Percentiles rank a stretch among this genome's conserved stretches.
These are phyloP conservation scores for Vanrija humicola DNA, from an alignment of 1,284 basidiomycete species.

Conservation along the genomic window DNA sequence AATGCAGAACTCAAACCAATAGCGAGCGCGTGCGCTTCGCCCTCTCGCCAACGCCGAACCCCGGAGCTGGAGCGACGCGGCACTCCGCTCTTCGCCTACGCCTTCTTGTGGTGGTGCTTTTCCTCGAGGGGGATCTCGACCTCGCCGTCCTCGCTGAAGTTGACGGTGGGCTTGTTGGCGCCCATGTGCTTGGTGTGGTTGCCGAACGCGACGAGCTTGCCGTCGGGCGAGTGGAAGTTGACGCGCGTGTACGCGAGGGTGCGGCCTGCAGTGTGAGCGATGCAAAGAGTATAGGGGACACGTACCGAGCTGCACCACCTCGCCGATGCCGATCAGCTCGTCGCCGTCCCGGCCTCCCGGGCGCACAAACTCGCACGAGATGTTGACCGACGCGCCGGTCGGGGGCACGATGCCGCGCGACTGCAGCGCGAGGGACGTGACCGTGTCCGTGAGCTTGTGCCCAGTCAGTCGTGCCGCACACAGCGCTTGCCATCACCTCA, in stretches of 20 bases:
- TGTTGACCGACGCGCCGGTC: conserved; percentile 45
- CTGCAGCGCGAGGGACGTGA: conserved; percentile 46
- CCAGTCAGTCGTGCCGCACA: too few relatives aligned
- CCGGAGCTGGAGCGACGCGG: too few relatives aligned
- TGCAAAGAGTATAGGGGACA: not conserved
- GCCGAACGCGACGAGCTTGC: conserved; percentile 46
- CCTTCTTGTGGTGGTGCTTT: conserved; percentile 1
- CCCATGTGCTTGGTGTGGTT: conserved; percentile 48
- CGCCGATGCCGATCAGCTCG: conserved; percentile 35
- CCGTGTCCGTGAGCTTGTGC: conserved; percentile 43
- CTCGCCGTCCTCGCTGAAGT: conserved; percentile 38
- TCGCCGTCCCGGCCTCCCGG: conserved; percentile 41
- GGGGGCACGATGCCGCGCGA: conserved; percentile 43
- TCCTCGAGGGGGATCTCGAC: conserved; percentile 24
- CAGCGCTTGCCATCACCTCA: not conserved
- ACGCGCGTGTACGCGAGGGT: conserved; percentile 41
- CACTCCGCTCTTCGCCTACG: not conserved
- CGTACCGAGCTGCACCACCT: conserved; percentile 43
- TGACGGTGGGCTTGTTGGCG: conserved; percentile 19
- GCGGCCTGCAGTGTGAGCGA: conserved; percentile 20
- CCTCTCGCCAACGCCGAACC: too few relatives aligned
- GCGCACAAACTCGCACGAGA: conserved; percentile 47
- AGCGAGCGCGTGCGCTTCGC: too few relatives aligned
- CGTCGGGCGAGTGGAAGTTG: conserved; percentile 35
- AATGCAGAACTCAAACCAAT: too few relatives aligned